These are phyloP conservation scores for Thelephora terrestris DNA, from an alignment of 1,284 basidiomycete genomes.

Conservation along the genomic window DNA sequence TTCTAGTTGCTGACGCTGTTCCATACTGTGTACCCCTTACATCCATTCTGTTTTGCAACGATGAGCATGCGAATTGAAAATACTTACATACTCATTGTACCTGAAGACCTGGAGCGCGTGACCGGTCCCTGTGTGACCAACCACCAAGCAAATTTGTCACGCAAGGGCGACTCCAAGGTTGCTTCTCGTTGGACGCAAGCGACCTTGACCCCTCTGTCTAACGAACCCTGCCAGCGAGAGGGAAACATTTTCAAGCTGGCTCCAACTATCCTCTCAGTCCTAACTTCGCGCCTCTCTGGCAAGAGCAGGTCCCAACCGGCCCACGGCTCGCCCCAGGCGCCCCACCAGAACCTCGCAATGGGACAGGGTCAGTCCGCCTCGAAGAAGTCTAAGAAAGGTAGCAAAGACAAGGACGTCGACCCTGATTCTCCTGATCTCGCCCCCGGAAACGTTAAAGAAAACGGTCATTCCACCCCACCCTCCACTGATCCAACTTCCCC, in stretches of 20 bases:
- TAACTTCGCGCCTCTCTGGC: constrained; percentile 51
- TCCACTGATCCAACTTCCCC: constrained; percentile 21
- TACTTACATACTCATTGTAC: too few species aligned
- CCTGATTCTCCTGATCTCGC: constrained; percentile 23
- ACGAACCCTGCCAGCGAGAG: constrained; percentile 8
- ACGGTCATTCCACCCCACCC: constrained; percentile 32
- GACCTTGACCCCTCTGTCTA: constrained; percentile 5
- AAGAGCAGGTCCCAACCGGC: constrained; percentile 64
- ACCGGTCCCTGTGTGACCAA: too few species aligned
- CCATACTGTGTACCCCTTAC: constrained; percentile 16
- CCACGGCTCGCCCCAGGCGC: constrained; percentile 26
- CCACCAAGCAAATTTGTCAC: too few species aligned
- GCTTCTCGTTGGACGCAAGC: too few species aligned
- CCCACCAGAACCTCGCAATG: constrained; percentile 40
- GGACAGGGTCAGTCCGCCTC: constrained; percentile 58
- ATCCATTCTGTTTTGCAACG: too few species aligned
- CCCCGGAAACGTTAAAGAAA: constrained; percentile 27
- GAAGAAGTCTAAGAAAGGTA: constrained; percentile 62
- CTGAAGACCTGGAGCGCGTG: too few species aligned
- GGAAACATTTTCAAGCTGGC: constrained; percentile 48
- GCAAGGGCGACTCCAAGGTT: too few species aligned
- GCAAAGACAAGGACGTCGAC: constrained; percentile 51
- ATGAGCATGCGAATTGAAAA: too few species aligned
- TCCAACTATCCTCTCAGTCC: constrained; percentile 66
- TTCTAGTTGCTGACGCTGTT: constrained; percentile 51